Evolutionary conservation across 2,329 filamentous ascomycete species (phyloP).

Genomic region (Mariannaea elegans): DNA sequence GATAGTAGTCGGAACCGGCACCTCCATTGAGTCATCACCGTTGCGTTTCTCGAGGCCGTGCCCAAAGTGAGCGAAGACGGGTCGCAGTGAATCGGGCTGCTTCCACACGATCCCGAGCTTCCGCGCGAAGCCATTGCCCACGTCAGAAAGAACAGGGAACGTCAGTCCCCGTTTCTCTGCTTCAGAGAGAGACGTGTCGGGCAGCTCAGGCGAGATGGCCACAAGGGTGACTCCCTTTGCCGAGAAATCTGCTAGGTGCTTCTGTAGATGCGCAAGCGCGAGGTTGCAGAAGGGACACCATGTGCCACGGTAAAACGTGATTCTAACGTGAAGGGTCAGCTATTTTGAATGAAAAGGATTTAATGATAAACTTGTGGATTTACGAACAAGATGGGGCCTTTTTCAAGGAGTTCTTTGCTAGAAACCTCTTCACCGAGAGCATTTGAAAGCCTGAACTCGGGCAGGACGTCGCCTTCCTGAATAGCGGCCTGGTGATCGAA

Average conservation of each 20-base stretch:
- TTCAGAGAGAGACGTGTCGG: constrained; percentile 47
- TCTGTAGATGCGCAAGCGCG: constrained; percentile 47
- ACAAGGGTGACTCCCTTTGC: constrained; percentile 51
- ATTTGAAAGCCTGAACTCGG: neutral
- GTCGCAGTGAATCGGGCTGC: constrained; percentile 40
- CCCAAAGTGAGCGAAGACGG: constrained; percentile 41
- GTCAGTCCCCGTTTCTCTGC: constrained; percentile 51
- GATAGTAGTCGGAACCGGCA: constrained; percentile 51
- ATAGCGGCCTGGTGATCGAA: neutral
- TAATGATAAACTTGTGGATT: too few relatives aligned
- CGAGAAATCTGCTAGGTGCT: constrained; percentile 45
- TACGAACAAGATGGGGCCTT: neutral
- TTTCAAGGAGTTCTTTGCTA: neutral
- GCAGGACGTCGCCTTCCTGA: neutral
- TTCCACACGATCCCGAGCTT: constrained; percentile 49
- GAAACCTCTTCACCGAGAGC: neutral
- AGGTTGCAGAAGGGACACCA: constrained; percentile 59
- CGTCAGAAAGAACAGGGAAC: constrained; percentile 53
- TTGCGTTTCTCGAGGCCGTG: constrained; percentile 44
- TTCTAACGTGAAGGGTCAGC: neutral
- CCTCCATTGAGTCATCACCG: constrained; percentile 48
- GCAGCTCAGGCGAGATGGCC: constrained; percentile 53
- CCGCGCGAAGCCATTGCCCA: constrained; percentile 46
- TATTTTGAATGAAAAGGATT: too few relatives aligned
- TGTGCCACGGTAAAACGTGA: constrained; percentile 57